Evolutionary conservation across 106 monocot species (phyloP).

Genomic region (Amphibolis antarctica): DNA sequence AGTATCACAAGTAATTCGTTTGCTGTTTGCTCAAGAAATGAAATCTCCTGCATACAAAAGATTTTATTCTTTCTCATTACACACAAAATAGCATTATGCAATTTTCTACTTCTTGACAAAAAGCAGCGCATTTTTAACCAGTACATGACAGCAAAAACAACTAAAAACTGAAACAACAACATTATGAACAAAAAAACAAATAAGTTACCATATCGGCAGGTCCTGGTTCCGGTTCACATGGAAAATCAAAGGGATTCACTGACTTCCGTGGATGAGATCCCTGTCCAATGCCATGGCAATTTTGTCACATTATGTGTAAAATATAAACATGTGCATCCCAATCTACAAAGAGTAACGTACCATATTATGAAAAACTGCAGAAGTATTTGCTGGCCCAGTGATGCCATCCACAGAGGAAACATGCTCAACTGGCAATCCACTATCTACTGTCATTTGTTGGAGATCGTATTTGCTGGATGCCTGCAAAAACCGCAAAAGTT

Average conservation of each 20-base stretch:
- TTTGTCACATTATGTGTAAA: neutral
- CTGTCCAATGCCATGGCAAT: neutral
- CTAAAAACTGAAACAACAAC: no score
- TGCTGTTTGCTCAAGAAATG: no score
- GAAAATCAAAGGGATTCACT: constrained; percentile 9
- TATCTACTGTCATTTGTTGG: neutral
- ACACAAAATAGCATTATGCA: no score
- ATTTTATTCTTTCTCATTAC: no score
- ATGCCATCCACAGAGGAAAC: neutral
- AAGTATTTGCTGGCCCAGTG: neutral
- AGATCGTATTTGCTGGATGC: constrained; percentile 1
- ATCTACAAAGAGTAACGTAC: neutral
- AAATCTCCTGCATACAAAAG: no score
- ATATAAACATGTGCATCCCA: neutral
- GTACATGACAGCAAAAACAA: no score
- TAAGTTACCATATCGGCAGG: neutral
- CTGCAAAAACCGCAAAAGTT: constrained; percentile 1
- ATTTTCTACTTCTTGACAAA: no score
- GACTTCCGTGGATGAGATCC: constrained; percentile 4
- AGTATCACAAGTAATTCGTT: no score
- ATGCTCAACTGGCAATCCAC: neutral
- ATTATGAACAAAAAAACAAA: no score
- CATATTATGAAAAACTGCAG: neutral
- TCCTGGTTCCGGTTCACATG: neutral
- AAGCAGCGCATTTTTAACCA: no score